A percentile compares a stretch with the other conserved stretches of the same genome.
These are phyloP conservation scores for Yamadazyma nakazawae DNA, from an alignment of 805 yeast species.

Conservation along the genomic window DNA sequence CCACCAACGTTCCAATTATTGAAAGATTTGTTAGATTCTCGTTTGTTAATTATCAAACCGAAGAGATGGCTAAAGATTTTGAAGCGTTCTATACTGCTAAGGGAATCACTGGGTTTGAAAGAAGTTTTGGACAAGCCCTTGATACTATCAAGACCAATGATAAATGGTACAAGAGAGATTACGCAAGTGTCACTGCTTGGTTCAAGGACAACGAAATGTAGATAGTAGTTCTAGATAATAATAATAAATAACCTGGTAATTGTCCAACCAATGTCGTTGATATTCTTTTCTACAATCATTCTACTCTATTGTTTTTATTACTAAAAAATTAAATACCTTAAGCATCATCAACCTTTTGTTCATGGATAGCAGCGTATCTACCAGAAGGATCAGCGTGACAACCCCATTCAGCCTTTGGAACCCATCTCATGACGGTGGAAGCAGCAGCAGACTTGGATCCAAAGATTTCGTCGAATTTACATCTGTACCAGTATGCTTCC, in stretches of 20 bases:
- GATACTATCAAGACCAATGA: conserved; percentile 51
- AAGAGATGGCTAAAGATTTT: conserved; percentile 29
- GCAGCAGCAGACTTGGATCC: conserved; percentile 74
- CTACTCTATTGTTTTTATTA: conserved; percentile 1
- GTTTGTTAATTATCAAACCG: conserved; percentile 38
- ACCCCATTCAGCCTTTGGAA: conserved; percentile 99
- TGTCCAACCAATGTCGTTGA: too few relatives aligned
- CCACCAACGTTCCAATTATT: conserved; percentile 49
- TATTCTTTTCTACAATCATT: background rate
- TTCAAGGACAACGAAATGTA: conserved; percentile 20
- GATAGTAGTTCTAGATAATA: too few relatives aligned
- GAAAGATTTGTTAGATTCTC: conserved; percentile 45
- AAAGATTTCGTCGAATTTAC: conserved; percentile 91
- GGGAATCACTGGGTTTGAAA: conserved; percentile 47
- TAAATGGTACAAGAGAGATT: conserved; percentile 50
- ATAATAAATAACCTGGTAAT: too few relatives aligned
- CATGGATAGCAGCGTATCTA: conserved; percentile 90
- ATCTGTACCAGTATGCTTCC: conserved; percentile 99
- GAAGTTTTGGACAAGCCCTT: conserved; percentile 52
- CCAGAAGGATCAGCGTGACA: conserved; percentile 99
- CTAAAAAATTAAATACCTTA: background rate
- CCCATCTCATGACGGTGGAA: conserved; percentile 97
- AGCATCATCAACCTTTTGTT: conserved; percentile 38
- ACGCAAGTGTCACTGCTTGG: conserved; percentile 42
- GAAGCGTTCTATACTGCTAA: conserved; percentile 28